A percentile compares a stretch with the other conserved stretches of the same genome.
phyloP scores from a whole-genome alignment of 139 green algal genomes.

The Choricystis sp. region DNA sequence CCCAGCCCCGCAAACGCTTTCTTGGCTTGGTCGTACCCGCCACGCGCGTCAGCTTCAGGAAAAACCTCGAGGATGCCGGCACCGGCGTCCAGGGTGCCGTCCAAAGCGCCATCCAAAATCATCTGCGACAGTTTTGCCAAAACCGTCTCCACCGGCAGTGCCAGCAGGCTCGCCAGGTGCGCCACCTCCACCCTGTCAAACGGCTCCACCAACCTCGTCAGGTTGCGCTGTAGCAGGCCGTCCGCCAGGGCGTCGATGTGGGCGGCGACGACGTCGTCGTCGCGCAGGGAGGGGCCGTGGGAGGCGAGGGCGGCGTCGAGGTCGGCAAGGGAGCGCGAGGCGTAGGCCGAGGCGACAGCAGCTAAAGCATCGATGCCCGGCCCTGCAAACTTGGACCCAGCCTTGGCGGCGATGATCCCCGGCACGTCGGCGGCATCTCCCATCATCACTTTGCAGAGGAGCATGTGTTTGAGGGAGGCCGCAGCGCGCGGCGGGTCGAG shows the following conservation, averaged over 20 bases:
- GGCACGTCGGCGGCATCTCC: constrained; percentile 51
- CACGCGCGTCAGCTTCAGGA: constrained; percentile 36
- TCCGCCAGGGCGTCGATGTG: constrained; percentile 67
- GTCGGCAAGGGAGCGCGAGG: constrained; percentile 59
- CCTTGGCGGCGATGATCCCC: constrained; percentile 80
- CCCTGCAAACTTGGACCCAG: constrained; percentile 79
- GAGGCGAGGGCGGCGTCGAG: constrained; percentile 42
- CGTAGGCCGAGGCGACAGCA: constrained; percentile 72
- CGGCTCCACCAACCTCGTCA: constrained; percentile 81
- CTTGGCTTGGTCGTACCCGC: constrained; percentile 63
- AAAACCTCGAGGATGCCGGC: constrained; percentile 84
- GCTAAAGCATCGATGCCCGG: constrained; percentile 78
- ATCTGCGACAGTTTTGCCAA: constrained; percentile 91
- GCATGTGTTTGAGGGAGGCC: constrained; percentile 90
- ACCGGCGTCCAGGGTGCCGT: constrained; percentile 71
- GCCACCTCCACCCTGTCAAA: constrained; percentile 82
- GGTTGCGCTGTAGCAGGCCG: constrained; percentile 41
- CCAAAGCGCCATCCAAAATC: constrained; percentile 73
- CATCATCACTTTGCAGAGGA: constrained; percentile 83
- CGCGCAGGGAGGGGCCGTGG: constrained; percentile 26
- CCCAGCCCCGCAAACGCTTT: constrained; percentile 67
- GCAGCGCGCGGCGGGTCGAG: constrained; percentile 64
- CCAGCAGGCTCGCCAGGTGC: constrained; percentile 79
- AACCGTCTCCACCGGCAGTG: constrained; percentile 58
- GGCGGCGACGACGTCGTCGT: constrained; percentile 70